Conservation (phyloP, 2,329 filamentous ascomycete genomes). For the Exophiala oligosperma region DNA sequence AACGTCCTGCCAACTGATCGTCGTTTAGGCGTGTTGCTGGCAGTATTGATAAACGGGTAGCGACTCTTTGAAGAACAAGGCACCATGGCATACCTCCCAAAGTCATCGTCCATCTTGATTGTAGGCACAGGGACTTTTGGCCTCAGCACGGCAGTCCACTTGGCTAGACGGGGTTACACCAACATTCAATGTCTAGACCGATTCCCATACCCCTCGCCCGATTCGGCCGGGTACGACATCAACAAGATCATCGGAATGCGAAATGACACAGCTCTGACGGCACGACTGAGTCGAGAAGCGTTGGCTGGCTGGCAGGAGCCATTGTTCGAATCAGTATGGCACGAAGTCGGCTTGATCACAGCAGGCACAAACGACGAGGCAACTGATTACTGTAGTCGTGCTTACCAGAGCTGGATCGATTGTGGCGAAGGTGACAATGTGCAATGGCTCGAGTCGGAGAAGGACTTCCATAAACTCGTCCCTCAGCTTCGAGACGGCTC, state of each 20-base stretch:
- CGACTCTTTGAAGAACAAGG: background rate
- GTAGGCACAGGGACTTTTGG: constrained; percentile 56
- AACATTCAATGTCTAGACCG: constrained; percentile 27
- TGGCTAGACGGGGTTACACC: constrained; percentile 44
- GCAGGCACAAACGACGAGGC: constrained; percentile 7
- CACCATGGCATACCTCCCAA: constrained; percentile 11
- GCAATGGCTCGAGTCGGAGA: constrained; percentile 3
- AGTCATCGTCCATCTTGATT: constrained; percentile 33
- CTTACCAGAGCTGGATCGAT: constrained; percentile 8
- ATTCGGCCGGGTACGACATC: constrained; percentile 9
- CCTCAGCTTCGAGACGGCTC: background rate
- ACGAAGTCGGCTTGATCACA: constrained; percentile 8
- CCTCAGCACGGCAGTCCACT: constrained; percentile 44
- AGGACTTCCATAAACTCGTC: constrained; percentile 1
- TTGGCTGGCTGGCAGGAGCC: constrained; percentile 8
- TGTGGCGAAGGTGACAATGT: constrained; percentile 11
- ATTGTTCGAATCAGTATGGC: constrained; percentile 8
- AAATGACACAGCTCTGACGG: constrained; percentile 7
- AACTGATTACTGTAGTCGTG: constrained; percentile 1
- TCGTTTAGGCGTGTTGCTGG: background rate
- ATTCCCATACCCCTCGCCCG: constrained; percentile 5
- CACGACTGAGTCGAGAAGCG: constrained; percentile 7
- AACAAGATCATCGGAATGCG: constrained; percentile 11
- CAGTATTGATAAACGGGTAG: background rate
- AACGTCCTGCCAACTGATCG: background rate